Base-by-base conservation (phyloP, 768 basidiomycete species). In the Xanthoconium stramineum region DNA sequence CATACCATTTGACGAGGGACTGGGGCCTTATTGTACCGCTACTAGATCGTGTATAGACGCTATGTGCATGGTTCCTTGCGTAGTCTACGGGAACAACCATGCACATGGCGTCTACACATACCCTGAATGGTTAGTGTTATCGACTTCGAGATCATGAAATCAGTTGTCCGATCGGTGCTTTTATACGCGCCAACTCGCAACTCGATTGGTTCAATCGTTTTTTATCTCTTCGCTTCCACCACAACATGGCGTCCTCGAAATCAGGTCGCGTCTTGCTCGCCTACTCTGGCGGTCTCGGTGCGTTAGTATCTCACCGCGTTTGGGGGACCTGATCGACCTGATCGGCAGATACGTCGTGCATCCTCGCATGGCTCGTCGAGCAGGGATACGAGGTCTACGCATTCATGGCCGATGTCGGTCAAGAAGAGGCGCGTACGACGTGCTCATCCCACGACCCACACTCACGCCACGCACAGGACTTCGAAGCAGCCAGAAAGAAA, bases 341-440 rank as follows among this genome's bases (percentile, higher is more conserved):
- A 51, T 51, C 58, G 38, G n/a, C 32, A 67, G 97, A 99, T 75
- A 99, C 97, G 20, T 98, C 96, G 37, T 98, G 96, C 76, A 99
- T 99, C 77, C 88, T 98, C 65, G 93, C 93, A 50, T 99, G 96
- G 96, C 80, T 99, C 75, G 94, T 98, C 74, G 97, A 99, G 72
- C 81, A 98, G 72, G 94, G 93, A 55, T 99, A 98, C 75, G 91
- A 98, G 69, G 96, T 98, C 61, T 85, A 89, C 64, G 93, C 94
- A 24, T 98, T 95, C 83, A 94, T 96, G 91, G 92, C 93, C 13
- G 91, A 95, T 75, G 89, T 96, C 53, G 93, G 91, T 13, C 91
- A 94, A 65, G 91, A 94, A 73, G 91, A 94, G 79, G 91, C 85
- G 50, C 32, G 74, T 61, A 6, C 12, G 15, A 6, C 20, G 1